A percentile compares a stretch with the other conserved stretches of the same genome.
Conservation (phyloP, 73 alveolate genomes). For the Paramecium biaurelia region DNA sequence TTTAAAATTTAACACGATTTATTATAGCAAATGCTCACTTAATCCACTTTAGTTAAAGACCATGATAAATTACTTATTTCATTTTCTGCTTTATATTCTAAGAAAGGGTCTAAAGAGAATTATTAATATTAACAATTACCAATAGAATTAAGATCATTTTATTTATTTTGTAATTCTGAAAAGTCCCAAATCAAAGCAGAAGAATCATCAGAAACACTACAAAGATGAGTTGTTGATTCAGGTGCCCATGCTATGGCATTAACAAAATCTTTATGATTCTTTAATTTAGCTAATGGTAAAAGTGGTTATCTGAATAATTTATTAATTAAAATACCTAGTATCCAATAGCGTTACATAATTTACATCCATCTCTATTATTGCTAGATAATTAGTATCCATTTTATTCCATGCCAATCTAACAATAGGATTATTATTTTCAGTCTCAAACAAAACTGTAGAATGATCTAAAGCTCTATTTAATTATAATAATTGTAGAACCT, state of each 20-base stretch:
- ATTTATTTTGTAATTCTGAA: constrained; percentile 65
- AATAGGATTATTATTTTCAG: constrained; percentile 81
- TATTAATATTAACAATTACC: not conserved
- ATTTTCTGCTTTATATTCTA: constrained; percentile 68
- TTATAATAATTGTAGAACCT: constrained; percentile 22
- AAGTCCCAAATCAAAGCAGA: constrained; percentile 93
- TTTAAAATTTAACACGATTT: constrained; percentile 55
- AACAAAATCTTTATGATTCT: constrained; percentile 91
- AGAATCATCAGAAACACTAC: constrained; percentile 95
- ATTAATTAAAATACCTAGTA: constrained; percentile 12
- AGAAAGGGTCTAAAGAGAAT: constrained; percentile 61
- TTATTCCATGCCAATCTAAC: constrained; percentile 95
- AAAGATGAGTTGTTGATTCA: constrained; percentile 86
- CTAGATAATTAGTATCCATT: constrained; percentile 85
- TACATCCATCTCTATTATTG: constrained; percentile 91
- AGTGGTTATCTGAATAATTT: constrained; percentile 77
- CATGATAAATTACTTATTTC: constrained; percentile 66
- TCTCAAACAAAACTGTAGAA: constrained; percentile 96
- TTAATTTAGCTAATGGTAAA: constrained; percentile 88
- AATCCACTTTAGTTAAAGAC: constrained; percentile 56
- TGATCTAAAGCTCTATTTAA: constrained; percentile 87
- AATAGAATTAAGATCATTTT: not conserved
- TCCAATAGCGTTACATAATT: constrained; percentile 87
- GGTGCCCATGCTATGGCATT: constrained; percentile 98
- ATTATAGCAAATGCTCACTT: constrained; percentile 52